phyloP scores from a whole-genome alignment of 352 stramenopile genomes.

The Phytophthora uliginosa region DNA sequence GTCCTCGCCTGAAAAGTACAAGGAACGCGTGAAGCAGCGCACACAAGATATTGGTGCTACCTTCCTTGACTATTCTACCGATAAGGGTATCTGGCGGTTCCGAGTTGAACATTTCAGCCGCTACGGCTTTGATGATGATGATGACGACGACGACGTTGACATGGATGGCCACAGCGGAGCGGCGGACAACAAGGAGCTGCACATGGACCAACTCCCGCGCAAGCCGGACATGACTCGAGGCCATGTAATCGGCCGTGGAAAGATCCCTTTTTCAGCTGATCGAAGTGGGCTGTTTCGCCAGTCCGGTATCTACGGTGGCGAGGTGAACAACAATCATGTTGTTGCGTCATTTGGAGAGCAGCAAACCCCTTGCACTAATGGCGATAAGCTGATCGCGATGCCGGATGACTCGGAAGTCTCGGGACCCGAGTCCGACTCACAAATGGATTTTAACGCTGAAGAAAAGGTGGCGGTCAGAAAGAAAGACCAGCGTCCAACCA shows the following conservation, averaged over 20 bases:
- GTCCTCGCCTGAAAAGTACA: constrained; percentile 69
- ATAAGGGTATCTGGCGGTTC: constrained; percentile 87
- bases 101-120: constrained; percentile 90
- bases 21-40: constrained; percentile 80
- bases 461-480: constrained; percentile 26
- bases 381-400: constrained; percentile 31
- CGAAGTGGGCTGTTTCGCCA: constrained; percentile 54
- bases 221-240: constrained; percentile 43
- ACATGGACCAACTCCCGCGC: constrained; percentile 30
- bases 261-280: constrained; percentile 36
- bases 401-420: constrained; percentile 11
- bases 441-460: constrained; percentile 31
- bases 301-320: constrained; percentile 50
- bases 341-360: constrained; percentile 51
- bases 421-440: constrained; percentile 5
- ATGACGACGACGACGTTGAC: constrained; percentile 66
- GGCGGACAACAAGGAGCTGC: constrained; percentile 23
- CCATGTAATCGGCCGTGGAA: constrained; percentile 24
- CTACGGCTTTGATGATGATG: constrained; percentile 82
- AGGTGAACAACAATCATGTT: constrained; percentile 27
- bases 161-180: constrained; percentile 40
- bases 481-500: constrained; percentile 37
- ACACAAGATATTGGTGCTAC: constrained; percentile 83
- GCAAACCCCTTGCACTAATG: constrained; percentile 14
- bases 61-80: constrained; percentile 80